Base-by-base conservation (phyloP, 169 alveolate genomes). In the Condylostoma magnum region DNA sequence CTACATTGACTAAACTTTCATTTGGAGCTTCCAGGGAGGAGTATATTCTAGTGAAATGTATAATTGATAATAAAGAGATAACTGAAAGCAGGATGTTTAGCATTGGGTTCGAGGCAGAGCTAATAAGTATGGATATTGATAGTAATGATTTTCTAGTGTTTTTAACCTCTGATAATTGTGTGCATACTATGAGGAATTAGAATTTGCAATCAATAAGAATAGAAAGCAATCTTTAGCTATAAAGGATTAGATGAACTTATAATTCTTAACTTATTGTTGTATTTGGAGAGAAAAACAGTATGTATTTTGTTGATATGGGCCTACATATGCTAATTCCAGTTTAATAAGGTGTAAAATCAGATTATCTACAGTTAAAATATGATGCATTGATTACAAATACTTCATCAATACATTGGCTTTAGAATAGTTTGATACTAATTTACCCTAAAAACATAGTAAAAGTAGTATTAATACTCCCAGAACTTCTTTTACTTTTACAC, bases 1-100 rank as follows among this genome's bases (percentile, higher is more conserved):
- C 56, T 8, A 38, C 31, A 15, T 6, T 37, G 36, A 55, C 36
- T 8, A 38, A 1, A 2, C 36, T 60, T n/a, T 12, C 38, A 10
- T 60, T 60, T 41, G 8, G 25, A 18, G 71, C 36, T 2, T 6
- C 71, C 0, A 38, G 30, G 20, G 37, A 31, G 6, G 25, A 41
- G 12, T 60, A 60, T 27, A 41, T 60, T 6, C 27, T 60, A 8
- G 43, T 38, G 31, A 60, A 60, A 41, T 33, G 57, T 25, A 60
- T 28, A 0, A 41, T 60, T n/a, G 71, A 60, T 27, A 60, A 60
- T 41, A 60, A 18, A 60, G 71, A 60, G 10, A 60, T 60, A 15
- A 60, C 5, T 41, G 71, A 60, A 60, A n/a, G 57, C 27, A 15
- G 3, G 36, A n/a, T 60, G 15, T 31, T 38, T 27, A 38, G 36